Percentiles rank a stretch among this genome's conserved stretches.
phyloP scores from a whole-genome alignment of 129 eudicot species.

The Tagetes patula region DNA sequence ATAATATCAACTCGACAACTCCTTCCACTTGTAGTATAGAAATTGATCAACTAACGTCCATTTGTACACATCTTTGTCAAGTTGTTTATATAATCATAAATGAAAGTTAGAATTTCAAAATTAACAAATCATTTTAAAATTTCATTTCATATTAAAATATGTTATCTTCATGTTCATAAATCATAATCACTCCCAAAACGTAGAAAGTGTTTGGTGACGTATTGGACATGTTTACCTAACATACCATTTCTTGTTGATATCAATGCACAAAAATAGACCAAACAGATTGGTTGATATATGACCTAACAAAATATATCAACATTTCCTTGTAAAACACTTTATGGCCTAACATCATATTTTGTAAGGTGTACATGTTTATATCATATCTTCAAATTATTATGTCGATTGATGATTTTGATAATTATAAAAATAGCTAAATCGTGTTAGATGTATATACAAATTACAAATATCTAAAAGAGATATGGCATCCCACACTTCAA shows the following conservation, averaged over 20 bases:
- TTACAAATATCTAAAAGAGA: too few relatives aligned
- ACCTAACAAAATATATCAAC: constrained; percentile 1
- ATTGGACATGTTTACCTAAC: constrained; percentile 15
- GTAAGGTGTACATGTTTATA: neutral
- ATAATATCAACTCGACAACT: neutral
- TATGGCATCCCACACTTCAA: neutral
- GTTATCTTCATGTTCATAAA: neutral
- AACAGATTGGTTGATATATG: constrained; percentile 1
- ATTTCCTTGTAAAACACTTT: neutral
- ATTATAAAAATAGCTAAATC: too few relatives aligned
- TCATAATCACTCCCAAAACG: neutral
- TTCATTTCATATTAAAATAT: neutral
- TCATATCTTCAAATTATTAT: too few relatives aligned
- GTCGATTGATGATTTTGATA: too few relatives aligned
- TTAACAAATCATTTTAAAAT: neutral
- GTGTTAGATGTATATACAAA: too few relatives aligned
- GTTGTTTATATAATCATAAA: neutral
- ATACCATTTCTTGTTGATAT: neutral
- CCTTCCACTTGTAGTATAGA: neutral
- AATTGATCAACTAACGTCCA: neutral
- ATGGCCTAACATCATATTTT: neutral
- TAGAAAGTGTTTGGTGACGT: neutral
- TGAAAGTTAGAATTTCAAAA: neutral
- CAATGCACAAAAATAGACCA: neutral
- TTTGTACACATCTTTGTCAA: constrained; percentile 15